These are phyloP conservation scores for Gossypium australe DNA, from an alignment of 345 rosid genomes.

Conservation along the genomic window DNA sequence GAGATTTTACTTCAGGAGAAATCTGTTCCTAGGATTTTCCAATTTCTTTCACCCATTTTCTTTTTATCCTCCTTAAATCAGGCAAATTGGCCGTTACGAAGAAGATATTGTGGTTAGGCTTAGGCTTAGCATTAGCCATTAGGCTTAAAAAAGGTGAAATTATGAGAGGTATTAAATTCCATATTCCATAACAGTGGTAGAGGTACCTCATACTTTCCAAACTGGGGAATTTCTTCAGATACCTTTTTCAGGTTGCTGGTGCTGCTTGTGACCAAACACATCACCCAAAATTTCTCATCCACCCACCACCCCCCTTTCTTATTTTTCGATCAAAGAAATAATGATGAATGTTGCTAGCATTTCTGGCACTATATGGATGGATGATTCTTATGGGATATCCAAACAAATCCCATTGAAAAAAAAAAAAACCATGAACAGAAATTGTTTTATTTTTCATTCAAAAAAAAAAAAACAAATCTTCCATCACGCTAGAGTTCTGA, in stretches of 20 bases:
- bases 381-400: not conserved
- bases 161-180: not conserved
- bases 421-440: not conserved
- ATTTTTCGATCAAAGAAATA: not conserved
- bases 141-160: not conserved
- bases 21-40: constrained; percentile 2
- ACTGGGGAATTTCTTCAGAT: not conserved
- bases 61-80: not conserved
- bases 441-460: not conserved
- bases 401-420: not conserved
- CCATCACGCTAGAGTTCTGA: too few relatives aligned
- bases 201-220: not conserved
- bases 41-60: not conserved
- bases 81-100: not conserved
- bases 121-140: not conserved
- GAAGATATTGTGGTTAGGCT: not conserved
- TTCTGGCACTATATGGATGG: not conserved
- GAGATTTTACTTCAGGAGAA: constrained; percentile 8
- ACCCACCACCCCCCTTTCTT: not conserved
- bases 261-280: constrained; percentile 12
- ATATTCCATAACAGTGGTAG: not conserved
- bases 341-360: not conserved
- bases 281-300: not conserved
- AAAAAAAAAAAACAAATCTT: too few relatives aligned
- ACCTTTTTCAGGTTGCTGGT: not conserved